phyloP scores from a whole-genome alignment of 2,329 filamentous ascomycete species.

The Chrysoporthe cubensis region DNA sequence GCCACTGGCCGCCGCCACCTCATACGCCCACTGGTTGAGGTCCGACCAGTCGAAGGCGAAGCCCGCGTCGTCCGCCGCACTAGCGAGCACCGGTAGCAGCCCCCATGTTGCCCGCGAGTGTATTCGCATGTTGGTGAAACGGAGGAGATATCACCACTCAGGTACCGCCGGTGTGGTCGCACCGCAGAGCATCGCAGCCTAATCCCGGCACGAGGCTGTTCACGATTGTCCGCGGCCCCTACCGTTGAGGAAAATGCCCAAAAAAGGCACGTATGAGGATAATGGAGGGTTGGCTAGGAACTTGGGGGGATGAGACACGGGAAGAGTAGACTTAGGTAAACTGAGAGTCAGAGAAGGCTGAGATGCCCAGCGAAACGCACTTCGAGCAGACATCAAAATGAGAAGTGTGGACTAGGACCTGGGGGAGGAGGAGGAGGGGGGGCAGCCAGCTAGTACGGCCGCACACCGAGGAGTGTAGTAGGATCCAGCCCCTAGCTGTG shows the following conservation, averaged over 20 bases:
- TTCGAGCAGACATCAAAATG: background rate
- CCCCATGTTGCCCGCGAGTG: background rate
- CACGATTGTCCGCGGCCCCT: background rate
- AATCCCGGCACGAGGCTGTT: background rate
- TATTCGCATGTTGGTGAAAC: conserved; percentile 11
- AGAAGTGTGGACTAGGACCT: background rate
- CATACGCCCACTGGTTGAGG: background rate
- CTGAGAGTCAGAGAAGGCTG: background rate
- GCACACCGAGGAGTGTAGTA: background rate
- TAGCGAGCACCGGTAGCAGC: background rate
- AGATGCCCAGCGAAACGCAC: background rate
- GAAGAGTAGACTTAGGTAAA: background rate
- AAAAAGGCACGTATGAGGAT: background rate
- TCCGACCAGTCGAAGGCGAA: background rate
- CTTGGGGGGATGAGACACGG: background rate
- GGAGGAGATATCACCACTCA: background rate
- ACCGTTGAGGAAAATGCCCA: background rate
- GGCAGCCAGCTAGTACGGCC: background rate
- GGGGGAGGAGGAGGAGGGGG: background rate
- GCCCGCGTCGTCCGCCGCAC: background rate
- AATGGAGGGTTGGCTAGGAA: background rate
- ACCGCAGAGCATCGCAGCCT: conserved; percentile 8
- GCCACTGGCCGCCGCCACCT: background rate
- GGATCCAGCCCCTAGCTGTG: background rate
- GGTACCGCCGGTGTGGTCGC: background rate